Base-by-base conservation (phyloP, 208 protist genomes). In the Trypanosoma brucei region DNA sequence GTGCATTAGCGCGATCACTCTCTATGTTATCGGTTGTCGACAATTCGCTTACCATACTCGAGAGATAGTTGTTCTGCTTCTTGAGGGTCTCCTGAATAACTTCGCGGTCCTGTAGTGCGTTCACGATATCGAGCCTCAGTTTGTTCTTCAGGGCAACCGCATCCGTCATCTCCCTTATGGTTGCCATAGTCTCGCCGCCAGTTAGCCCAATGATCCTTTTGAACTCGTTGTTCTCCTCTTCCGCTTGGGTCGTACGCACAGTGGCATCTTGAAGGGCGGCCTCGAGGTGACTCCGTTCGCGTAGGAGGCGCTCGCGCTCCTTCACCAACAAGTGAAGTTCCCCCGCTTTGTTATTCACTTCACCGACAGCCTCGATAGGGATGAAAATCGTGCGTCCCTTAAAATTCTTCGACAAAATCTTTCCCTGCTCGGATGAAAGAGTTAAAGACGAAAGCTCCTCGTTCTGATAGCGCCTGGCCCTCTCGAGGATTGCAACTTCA, bases 401-500 rank as follows among this genome's bases (percentile, higher is more conserved):
- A 30, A 44, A 30, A 9, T 36, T 37, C 14, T 62, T 55, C 40
- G 65, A 68, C 14, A 45, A 30, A 31, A 4, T 38, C 5, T 3
- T 51, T 42, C 36, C 55, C 54, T 63, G 42, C 59, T 62, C 65
- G 68, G 62, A 61, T n/a, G 44, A 59, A 30, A 46, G 53, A 48
- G 62, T 54, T 51, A 59, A 22, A 35, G 54, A 14, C 3, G 38
- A 61, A 4, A 74, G 75, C 6, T 64, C 65, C 59, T 70, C 9
- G 52, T 60, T 39, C 79, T 66, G 8, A 62, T 76, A 44, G 83
- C 57, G 50, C 68, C 66, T 60, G 59, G 71, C 48, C 48, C 72
- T 66, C 53, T 87, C 73, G 22, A 92, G 75, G 53, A 72, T 58
- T 42, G 72, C 62, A 49, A 92, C 81, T 55, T 92, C 81, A 38